Base-by-base conservation (phyloP, 352 stramenopile genomes). In the Phytopythium cucurbitacearum region DNA sequence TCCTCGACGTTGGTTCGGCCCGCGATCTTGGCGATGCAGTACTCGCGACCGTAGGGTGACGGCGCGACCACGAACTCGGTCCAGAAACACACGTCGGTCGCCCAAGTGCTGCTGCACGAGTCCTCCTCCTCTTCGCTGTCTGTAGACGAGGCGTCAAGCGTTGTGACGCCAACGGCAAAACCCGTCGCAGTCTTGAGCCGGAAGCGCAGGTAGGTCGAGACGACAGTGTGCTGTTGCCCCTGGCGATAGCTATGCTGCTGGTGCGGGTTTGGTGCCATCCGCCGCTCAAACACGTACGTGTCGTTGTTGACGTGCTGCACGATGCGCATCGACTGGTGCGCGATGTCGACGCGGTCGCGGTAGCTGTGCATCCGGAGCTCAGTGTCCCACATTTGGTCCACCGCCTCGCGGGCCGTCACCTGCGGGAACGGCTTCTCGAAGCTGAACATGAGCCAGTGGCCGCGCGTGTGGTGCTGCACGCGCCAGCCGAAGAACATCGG, bases 351-450 rank as follows among this genome's bases (percentile, higher is more conserved):
- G 0, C 43, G 33, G 11, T 36, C 67, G 12, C 73, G 64, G 50
- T 87, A 84, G 48, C 59, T 71, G 36, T 72, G 48, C 56, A 76
- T 67, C 15, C 59, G 52, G 15, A 65, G 42, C 9, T 72, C 73
- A 49, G 76, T 65, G 8, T 48, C 48, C 76, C 76, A 87, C 51
- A 69, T 73, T 7, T 73, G 60, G 16, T 64, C 42, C 53, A 80
- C 76, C 13, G 64, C 70, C 21, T 72, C 59, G 7, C 64, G 47
- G 5, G 72, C 60, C 3, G 65, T 66, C 34, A 64, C 43, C 39
- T 84, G 71, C 11, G 60, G 64, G 44, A 84, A 82, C n/a, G 61
- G 46, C 48, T 87, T 87, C 35, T 69, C 53, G 42, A 80, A 84
- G 4, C 59, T 57, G 48, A 84, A 72, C 21, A 77, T 58, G 50